Evolutionary conservation across 2,329 filamentous ascomycete species (phyloP).

Genomic region (Chrysoporthe austroafricana): DNA sequence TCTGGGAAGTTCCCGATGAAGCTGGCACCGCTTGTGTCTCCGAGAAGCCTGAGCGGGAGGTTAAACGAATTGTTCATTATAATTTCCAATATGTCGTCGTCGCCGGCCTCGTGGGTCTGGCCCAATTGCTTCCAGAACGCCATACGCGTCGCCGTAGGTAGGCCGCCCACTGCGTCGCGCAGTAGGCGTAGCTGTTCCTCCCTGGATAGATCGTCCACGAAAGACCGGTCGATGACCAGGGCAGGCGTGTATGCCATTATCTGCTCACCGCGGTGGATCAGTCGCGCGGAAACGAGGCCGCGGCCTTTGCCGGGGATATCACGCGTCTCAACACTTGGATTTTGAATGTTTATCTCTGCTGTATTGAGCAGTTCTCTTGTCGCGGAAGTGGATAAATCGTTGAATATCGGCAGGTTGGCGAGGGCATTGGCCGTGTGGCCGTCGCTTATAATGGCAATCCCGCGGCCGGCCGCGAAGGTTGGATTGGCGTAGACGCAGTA

Average conservation of each 20-base stretch:
- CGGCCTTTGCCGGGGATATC: constrained; percentile 23
- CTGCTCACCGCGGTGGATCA: constrained; percentile 25
- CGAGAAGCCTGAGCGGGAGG: constrained; percentile 16
- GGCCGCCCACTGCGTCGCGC: constrained; percentile 13
- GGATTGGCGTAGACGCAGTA: constrained; percentile 29
- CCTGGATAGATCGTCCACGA: constrained; percentile 21
- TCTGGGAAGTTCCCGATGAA: constrained; percentile 41
- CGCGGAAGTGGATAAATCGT: background rate
- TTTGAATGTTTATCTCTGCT: constrained; percentile 14
- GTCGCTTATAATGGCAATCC: constrained; percentile 28
- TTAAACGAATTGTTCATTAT: constrained; percentile 30
- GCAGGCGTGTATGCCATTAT: constrained; percentile 24
- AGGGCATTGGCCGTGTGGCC: constrained; percentile 26
- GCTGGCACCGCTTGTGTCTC: constrained; percentile 24
- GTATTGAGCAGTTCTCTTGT: background rate
- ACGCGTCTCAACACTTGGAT: constrained; percentile 2
- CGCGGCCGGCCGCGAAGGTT: constrained; percentile 25
- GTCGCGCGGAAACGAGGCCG: constrained; percentile 13
- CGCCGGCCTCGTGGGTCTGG: constrained; percentile 20
- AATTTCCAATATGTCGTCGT: constrained; percentile 26
- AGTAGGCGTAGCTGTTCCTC: constrained; percentile 23
- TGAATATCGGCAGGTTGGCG: constrained; percentile 25
- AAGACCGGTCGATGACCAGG: constrained; percentile 21
- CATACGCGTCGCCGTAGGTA: constrained; percentile 14
- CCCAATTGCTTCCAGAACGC: constrained; percentile 25